Evolutionary conservation across 2,329 filamentous ascomycete genomes (phyloP), one percentile per base, ranked within the genome.

Genomic region (Chrysoporthe puriensis): DNA sequence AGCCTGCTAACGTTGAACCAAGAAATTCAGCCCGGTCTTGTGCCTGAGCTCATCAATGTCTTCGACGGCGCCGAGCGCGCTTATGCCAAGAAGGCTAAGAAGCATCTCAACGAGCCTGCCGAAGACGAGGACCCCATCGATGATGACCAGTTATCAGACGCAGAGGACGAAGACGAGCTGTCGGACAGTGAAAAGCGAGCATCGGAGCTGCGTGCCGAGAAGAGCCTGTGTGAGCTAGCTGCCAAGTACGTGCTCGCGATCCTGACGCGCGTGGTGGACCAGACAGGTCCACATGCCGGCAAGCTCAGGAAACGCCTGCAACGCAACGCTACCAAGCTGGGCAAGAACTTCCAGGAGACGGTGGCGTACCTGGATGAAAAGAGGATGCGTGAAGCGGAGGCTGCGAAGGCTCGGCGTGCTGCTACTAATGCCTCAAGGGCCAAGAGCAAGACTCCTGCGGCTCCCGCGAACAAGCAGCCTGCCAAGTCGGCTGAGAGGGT

Each of bases 231-330:
- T 78, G 91, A 95, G 73, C 83, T 97, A 36, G 90, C 94, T 0
- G 91, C 89, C 70, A 96, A 96, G 76, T 87, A 97, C 56, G 91
- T 97, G 48, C 86, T 97, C 54, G 91, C 90, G 14, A 89, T 97
- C 32, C 83, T 91, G 11, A 92, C 90, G 26, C 89, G 88, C 64
- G 88, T 94, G 52, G 83, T 97, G 62, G 93, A 96, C 75, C 80
- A 83, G 54, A 83, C 81, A 1, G 88, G 87, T 7, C 80, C 85
- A 13, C 81, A 86, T 42, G 85, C 85, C 9, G 89, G 88, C 42
- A 88, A 87, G 75, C 84, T 97, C 46, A 86, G 87, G 70, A 87
- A 88, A 73, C 86, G 94, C 26, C 82, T 99, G 32, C 84, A 91
- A 73, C 86, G 92, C 71, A 97, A 99, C 79, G 91, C 91, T 75